A percentile compares a stretch with the other conserved stretches of the same genome.
These are phyloP conservation scores for Dryas octopetala DNA, from an alignment of 306 rosid species.

Conservation along the genomic window DNA sequence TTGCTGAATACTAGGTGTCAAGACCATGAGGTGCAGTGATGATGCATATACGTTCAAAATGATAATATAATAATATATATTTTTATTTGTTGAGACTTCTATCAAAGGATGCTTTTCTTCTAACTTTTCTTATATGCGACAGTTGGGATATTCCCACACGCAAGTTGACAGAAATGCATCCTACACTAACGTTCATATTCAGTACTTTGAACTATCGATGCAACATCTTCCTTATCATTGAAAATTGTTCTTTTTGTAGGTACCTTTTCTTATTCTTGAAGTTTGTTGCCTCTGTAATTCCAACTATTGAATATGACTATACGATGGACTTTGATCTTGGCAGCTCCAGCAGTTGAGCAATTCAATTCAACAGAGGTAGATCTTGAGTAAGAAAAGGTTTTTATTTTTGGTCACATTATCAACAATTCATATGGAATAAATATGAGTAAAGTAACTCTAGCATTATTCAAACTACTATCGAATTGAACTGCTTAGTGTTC, in stretches of 20 bases:
- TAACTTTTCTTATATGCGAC: neutral
- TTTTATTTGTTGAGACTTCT: neutral
- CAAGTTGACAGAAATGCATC: neutral
- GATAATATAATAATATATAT: neutral
- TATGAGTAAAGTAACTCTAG: neutral
- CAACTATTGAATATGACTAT: slow-evolving; percentile 94
- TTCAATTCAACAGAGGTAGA: slow-evolving; percentile 31
- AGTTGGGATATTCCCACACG: neutral
- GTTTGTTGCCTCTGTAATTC: slow-evolving; percentile 96
- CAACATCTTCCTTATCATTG: neutral
- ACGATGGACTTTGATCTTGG: slow-evolving; percentile 98
- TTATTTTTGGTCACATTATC: neutral
- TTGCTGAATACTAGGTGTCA: neutral
- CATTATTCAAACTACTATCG: neutral
- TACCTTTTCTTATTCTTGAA: slow-evolving; percentile 92
- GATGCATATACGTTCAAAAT: neutral
- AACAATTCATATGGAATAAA: neutral
- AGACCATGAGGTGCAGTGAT: neutral
- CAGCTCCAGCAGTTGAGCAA: slow-evolving; percentile 66
- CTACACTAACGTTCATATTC: neutral
- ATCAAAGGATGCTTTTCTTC: neutral
- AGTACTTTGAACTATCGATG: neutral
- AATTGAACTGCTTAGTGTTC: neutral
- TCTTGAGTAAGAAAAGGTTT: neutral
- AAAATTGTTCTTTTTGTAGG: slow-evolving; percentile 40